phyloP scores from a whole-genome alignment of 306 rosid genomes.

The Phaseolus lunatus region DNA sequence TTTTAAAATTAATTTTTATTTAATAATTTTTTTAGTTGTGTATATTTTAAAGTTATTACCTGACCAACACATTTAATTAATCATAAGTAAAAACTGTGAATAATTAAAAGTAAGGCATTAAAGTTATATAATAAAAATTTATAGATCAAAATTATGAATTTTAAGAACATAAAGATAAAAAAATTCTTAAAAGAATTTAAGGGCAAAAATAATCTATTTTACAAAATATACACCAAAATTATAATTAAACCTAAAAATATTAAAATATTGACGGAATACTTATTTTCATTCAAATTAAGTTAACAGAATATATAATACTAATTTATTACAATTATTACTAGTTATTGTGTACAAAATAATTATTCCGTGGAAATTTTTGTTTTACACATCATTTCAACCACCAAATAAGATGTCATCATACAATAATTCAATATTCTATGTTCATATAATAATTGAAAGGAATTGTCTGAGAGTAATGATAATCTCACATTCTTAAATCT shows the following conservation, averaged over 20 bases:
- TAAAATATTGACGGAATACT: background rate
- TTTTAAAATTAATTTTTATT: too few species aligned
- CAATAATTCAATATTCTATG: constrained; percentile 10
- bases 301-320: background rate
- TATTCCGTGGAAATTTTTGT: background rate
- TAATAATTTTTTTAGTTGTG: too few species aligned
- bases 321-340: background rate
- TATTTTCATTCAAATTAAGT: background rate
- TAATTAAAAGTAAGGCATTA: too few species aligned
- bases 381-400: background rate
- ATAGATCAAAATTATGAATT: too few species aligned
- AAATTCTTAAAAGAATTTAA: too few species aligned
- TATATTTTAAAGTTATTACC: too few species aligned
- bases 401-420: constrained; percentile 12
- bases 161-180: too few species aligned
- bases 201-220: too few species aligned
- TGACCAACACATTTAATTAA: too few species aligned
- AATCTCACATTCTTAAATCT: constrained; percentile 12
- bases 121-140: too few species aligned
- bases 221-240: too few species aligned
- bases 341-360: background rate
- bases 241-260: background rate
- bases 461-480: background rate
- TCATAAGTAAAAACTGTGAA: too few species aligned
- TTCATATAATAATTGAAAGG: constrained; percentile 10